These are phyloP conservation scores for Lanmaoa rubissima DNA, from an alignment of 768 basidiomycete species.

Conservation along the genomic window DNA sequence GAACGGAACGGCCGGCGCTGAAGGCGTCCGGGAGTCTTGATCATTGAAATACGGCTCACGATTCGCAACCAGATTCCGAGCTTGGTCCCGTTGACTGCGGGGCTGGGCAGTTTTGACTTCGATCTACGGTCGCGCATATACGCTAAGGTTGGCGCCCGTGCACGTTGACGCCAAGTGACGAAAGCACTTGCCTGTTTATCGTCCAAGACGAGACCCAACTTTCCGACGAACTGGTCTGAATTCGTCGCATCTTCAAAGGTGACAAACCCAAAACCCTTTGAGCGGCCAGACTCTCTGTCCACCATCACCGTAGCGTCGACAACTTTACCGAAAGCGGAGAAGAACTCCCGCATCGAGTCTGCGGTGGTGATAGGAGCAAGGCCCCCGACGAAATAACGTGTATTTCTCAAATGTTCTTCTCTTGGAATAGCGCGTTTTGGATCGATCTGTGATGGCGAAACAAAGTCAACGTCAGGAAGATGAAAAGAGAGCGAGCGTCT, in stretches of 20 bases:
- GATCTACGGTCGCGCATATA: slow-evolving; percentile 45
- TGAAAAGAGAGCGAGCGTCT: slow-evolving; percentile 18
- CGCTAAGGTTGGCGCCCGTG: not conserved
- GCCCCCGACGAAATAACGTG: slow-evolving; percentile 82
- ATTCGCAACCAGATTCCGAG: slow-evolving; percentile 31
- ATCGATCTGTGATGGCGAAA: slow-evolving; percentile 57
- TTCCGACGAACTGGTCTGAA: slow-evolving; percentile 65
- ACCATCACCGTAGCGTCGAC: slow-evolving; percentile 86
- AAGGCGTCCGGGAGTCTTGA: slow-evolving; percentile 36
- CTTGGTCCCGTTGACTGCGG: slow-evolving; percentile 58
- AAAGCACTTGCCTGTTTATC: slow-evolving; percentile 64
- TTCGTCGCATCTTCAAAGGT: slow-evolving; percentile 69
- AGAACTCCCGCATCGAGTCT: slow-evolving; percentile 69
- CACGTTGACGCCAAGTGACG: too few relatives aligned
- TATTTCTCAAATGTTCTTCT: slow-evolving; percentile 72
- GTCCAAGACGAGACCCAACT: slow-evolving; percentile 66
- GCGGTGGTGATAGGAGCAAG: slow-evolving; percentile 65
- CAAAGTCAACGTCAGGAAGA: not conserved
- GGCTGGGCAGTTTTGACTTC: slow-evolving; percentile 84
- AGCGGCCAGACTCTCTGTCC: slow-evolving; percentile 69
- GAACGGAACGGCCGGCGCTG: slow-evolving; percentile 32
- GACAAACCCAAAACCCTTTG: slow-evolving; percentile 85
- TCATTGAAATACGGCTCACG: slow-evolving; percentile 35
- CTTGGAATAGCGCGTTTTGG: slow-evolving; percentile 86
- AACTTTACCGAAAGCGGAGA: slow-evolving; percentile 71